Base-by-base conservation (phyloP, 2,329 filamentous ascomycete species). In the Fusarium phyllophilum region DNA sequence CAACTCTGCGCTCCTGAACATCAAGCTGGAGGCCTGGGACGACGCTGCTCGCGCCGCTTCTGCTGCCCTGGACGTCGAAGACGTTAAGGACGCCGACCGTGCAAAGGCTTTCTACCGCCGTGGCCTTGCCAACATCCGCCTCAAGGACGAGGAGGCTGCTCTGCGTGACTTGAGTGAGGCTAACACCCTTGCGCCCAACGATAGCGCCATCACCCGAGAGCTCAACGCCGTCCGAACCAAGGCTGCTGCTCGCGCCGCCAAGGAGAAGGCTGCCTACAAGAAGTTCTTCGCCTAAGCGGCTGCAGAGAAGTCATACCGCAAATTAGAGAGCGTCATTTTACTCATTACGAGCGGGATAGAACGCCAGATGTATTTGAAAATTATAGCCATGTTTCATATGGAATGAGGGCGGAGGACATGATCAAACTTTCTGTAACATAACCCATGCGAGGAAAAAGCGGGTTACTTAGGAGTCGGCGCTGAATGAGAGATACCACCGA, bases 221-320 rank as follows among this genome's bases (percentile, higher is more conserved):
- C 87, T 97, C 62, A 88, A 89, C 24, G 84, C 87, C n/a, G 91
- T 96, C 59, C 97, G 95, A 89, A 92, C 92, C 85, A 90, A 88
- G 78, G 89, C 93, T 33, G 88, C 90, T 17, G 93, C 92, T 66
- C 89, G 92, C 70, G 88, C 90, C 71, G 93, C 93, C 81, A 97
- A 95, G 89, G 94, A 98, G 87, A 97, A 95, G 89, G 94, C 93
- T 77, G 93, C 92, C 11, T 97, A 96, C 82, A 93, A 93, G 86
- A 98, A 97, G 86, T 96, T 97, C 84, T 98, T 98, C 81, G 82
- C 86, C 45, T 91, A 79, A 69, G 39, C 18, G 49, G 38, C 33
- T 24, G 20, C 42, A 34, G n/a, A 24, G 65, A 48, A 55, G 58
- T 41, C 29, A 56, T 31, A 31, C 20, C 24, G 36, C 15, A 59